Evolutionary conservation across 306 rosid species (phyloP), one percentile per base, ranked within the genome.

Genomic region (Cercis canadensis): DNA sequence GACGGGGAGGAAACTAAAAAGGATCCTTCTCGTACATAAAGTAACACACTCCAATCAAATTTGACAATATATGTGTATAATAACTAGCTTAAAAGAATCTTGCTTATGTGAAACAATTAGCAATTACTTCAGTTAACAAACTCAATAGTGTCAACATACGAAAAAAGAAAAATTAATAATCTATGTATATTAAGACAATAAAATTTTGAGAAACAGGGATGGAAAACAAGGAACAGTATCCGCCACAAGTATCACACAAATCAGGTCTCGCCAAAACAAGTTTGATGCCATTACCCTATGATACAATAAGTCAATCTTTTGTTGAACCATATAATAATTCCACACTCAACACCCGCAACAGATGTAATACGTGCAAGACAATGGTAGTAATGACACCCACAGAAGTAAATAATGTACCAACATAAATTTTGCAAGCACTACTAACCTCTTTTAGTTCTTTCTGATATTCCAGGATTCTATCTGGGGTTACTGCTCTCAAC

Each of bases 401-500:
- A 31, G 44, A 57, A 14, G 37, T 17, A 2, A 0, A 55, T 13
- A 5, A 2, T 24, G 49, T 1, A 56, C 59, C 50, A 40, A 65
- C 29, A 33, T 3, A 61, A 53, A 63, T 53, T 53, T 58, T 63
- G 63, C 11, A 62, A 61, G 51, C 70, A 41, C 43, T 71, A 81
- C 92, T 75, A 57, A 91, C 99, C 97, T 83, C 78, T 70, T 87
- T 84, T 78, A 94, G 72, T 81, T 90, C 91, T 49, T 73, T 87
- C 83, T 94, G 99, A 79, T 87, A 91, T 55, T 89, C 85, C 60
- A 89, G 78, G 67, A 94, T 73, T 73, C 91, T 87, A 54, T 86
- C 82, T 13, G 73, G 64, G 18, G 87, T 56, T 18, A 87, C 59
- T 5, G 75, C 81, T 63, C 89, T 88, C 80, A 94, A 86, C 73